Evolutionary conservation across 345 rosid species (phyloP), one percentile per base, ranked within the genome.

Genomic region (Citrus sinensis): DNA sequence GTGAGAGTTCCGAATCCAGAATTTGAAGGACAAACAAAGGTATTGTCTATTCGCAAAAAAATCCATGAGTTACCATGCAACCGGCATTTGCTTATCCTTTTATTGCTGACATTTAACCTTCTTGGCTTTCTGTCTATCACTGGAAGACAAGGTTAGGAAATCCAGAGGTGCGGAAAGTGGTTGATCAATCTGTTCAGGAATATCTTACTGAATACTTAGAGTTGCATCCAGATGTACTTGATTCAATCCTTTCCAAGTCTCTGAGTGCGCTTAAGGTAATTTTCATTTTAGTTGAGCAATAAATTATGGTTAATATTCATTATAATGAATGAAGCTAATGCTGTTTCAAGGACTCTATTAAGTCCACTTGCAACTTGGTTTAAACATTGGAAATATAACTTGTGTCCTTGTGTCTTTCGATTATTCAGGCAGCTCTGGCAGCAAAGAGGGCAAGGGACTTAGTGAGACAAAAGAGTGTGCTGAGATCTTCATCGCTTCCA

Each of bases 11-110:
- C 98, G 55, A 94, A 91, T 85, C 99, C 99, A 20, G 99, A 97
- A 85, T 97, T 97, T 86, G 98, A 97, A 90, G 99, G 99, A 76
- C 99, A 97, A 85, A 97, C 99, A 35, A 94, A 97, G 97, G 99
- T 94, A 90, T 63, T 76, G 25, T 17, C 62, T 74, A 55, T 82
- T 71, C 49, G 71, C 46, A 37, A 42, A 22, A 75, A 37, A 80
- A 71, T 62, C 17, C 65, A 4, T 39, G 14, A 32, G 46, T 81
- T 46, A 68, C 67, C 6, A 24, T 68, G 55, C 68, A 35, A 64
- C 37, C 58, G 24, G 24, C 66, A 32, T 67, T 16, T 67, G 54
- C 49, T 39, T 75, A 25, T 83, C 27, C 81, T 29, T 71, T 78
- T 34, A 35, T 37, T 49, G 16, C 49, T 81, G 70, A 80, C 80